phyloP scores from a whole-genome alignment of 2,329 filamentous ascomycete species.

The Scedosporium boydii region DNA sequence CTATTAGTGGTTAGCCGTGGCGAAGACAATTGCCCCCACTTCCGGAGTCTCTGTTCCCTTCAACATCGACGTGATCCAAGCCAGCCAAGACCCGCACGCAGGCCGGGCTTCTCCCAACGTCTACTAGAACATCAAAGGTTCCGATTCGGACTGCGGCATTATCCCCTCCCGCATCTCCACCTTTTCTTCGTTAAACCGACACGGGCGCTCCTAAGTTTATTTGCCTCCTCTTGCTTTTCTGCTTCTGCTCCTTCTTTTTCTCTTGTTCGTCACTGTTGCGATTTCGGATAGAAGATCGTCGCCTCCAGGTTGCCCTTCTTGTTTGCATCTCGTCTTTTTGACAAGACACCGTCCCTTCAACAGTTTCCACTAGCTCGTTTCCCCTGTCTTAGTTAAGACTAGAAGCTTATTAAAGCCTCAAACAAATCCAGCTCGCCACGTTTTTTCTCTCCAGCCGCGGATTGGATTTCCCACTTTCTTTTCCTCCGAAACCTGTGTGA shows the following conservation, averaged over 20 bases:
- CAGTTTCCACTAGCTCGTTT: too few species aligned
- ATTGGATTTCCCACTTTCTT: neutral
- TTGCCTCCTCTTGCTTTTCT: neutral
- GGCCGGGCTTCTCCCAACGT: neutral
- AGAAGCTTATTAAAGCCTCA: neutral
- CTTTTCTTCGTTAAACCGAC: neutral
- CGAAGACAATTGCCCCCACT: too few species aligned
- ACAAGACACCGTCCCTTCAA: neutral
- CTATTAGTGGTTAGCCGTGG: too few species aligned
- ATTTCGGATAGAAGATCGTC: too few species aligned
- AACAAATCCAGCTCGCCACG: neutral
- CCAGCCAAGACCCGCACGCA: neutral
- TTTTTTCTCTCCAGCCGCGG: neutral
- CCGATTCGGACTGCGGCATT: neutral
- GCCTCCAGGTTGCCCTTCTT: neutral
- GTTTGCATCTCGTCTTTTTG: neutral
- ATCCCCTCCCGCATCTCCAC: neutral
- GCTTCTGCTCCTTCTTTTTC: neutral
- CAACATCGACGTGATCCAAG: too few species aligned
- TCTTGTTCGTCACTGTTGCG: neutral
- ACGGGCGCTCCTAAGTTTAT: neutral
- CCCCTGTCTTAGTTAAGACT: neutral
- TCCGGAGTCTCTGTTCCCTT: too few species aligned
- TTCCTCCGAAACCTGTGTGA: neutral
- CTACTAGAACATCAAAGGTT: neutral